Conservation (phyloP, 768 basidiomycete genomes). For the Lepiota brunneoincarnata region DNA sequence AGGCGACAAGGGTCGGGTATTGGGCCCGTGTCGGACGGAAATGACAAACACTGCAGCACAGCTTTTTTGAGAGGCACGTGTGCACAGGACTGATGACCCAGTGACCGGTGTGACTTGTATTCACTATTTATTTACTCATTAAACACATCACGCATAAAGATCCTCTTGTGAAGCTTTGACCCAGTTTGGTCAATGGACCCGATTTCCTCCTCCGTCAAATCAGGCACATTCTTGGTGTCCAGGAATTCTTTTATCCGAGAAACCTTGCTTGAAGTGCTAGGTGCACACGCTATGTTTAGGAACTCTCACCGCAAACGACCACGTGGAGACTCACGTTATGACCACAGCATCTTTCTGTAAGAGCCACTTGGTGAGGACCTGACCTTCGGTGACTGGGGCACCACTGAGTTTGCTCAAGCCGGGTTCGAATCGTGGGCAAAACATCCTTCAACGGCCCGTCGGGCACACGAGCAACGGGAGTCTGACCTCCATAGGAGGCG, state of each 20-base stretch:
- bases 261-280: constrained; percentile 47
- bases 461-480: constrained; percentile 34
- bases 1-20: neutral
- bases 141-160: constrained; percentile 39
- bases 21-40: neutral
- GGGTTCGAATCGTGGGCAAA: constrained; percentile 46
- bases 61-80: neutral
- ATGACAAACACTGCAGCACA: neutral
- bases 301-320: neutral
- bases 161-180: constrained; percentile 39
- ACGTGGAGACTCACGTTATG: constrained; percentile 49
- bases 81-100: too few species aligned
- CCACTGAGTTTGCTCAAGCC: constrained; percentile 43
- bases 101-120: neutral
- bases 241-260: constrained; percentile 45
- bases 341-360: constrained; percentile 60
- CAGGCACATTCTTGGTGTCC: constrained; percentile 38
- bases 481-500: constrained; percentile 65
- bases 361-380: constrained; percentile 70
- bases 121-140: constrained; percentile 20
- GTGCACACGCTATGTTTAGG: neutral
- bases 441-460: constrained; percentile 62
- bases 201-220: constrained; percentile 57
- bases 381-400: constrained; percentile 47
- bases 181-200: constrained; percentile 60